Evolutionary conservation across 257 asterid genomes (phyloP).

Genomic region (Solanum bukasovii): DNA sequence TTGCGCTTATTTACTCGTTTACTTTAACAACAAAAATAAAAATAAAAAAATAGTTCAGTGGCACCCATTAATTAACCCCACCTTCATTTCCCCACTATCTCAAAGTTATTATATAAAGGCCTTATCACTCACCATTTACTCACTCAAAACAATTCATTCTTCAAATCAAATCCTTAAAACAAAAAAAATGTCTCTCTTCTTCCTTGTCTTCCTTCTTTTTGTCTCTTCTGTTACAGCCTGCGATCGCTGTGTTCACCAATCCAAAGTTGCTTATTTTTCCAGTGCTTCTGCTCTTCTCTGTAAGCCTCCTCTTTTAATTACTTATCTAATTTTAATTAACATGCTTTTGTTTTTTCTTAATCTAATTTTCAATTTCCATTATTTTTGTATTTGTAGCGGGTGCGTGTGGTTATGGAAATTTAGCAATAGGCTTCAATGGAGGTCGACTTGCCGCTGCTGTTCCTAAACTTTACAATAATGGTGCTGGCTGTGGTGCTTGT

Average conservation of each 20-base stretch:
- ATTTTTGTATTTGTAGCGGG: constrained; percentile 39
- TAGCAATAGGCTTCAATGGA: constrained; percentile 41
- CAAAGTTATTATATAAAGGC: background rate
- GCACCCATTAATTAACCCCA: background rate
- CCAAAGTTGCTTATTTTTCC: constrained; percentile 48
- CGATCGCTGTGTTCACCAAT: constrained; percentile 50
- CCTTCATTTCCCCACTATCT: background rate
- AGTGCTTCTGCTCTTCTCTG: constrained; percentile 41
- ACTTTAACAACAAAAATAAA: background rate
- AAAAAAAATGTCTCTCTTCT: background rate
- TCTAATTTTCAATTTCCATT: background rate
- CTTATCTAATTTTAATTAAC: background rate
- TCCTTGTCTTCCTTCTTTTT: constrained; percentile 16
- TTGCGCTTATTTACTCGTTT: background rate
- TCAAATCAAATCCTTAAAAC: background rate
- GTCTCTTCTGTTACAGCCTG: constrained; percentile 48
- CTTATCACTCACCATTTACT: background rate
- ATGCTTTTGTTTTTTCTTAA: background rate
- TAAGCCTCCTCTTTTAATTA: constrained; percentile 4
- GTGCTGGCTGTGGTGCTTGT: constrained; percentile 89
- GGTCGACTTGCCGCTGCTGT: constrained; percentile 66
- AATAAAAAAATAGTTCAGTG: background rate
- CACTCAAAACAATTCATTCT: background rate
- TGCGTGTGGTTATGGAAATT: constrained; percentile 70
- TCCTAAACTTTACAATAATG: constrained; percentile 45